Conservation (phyloP, 1,139 yeast genomes). For the Suhomyces choctaworum region DNA sequence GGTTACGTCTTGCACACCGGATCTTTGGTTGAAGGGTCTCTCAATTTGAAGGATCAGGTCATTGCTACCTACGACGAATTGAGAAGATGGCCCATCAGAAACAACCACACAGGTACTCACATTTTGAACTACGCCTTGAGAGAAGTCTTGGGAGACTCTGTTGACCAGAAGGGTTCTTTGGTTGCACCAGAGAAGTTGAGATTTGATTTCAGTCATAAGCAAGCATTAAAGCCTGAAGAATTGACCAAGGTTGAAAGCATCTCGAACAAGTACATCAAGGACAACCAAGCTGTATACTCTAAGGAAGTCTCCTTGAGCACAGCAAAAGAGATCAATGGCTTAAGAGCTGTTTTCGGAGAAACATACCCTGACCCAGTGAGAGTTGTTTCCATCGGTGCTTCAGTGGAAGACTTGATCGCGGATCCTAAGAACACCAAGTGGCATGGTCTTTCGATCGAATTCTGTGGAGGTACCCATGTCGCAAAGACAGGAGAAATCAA, state of each 20-base stretch:
- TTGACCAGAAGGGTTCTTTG: constrained; percentile 95
- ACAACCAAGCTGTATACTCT: constrained; percentile 71
- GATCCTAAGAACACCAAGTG: constrained; percentile 74
- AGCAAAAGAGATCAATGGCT: constrained; percentile 77
- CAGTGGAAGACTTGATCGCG: constrained; percentile 76
- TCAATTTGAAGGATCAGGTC: constrained; percentile 66
- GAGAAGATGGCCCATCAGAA: constrained; percentile 95
- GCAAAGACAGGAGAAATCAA: constrained; percentile 90
- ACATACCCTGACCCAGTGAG: constrained; percentile 98
- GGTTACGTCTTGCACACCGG: constrained; percentile 98
- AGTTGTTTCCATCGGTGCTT: constrained; percentile 92
- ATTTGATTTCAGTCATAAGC: constrained; percentile 93
- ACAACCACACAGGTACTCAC: constrained; percentile 98
- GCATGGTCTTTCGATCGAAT: constrained; percentile 80
- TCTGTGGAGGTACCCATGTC: constrained; percentile 99
- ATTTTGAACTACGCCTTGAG: constrained; percentile 86
- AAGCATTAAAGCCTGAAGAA: constrained; percentile 71
- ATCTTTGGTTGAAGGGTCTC: constrained; percentile 68
- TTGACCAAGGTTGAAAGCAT: constrained; percentile 73
- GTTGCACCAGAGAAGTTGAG: constrained; percentile 95
- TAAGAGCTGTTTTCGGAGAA: constrained; percentile 98
- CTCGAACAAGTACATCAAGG: constrained; percentile 68
- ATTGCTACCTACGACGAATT: constrained; percentile 89
- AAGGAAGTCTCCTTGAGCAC: constrained; percentile 73
- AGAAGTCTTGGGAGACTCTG: constrained; percentile 80